Evolutionary conservation across 83 land plant species (phyloP).

Genomic region (Larix sibirica): DNA sequence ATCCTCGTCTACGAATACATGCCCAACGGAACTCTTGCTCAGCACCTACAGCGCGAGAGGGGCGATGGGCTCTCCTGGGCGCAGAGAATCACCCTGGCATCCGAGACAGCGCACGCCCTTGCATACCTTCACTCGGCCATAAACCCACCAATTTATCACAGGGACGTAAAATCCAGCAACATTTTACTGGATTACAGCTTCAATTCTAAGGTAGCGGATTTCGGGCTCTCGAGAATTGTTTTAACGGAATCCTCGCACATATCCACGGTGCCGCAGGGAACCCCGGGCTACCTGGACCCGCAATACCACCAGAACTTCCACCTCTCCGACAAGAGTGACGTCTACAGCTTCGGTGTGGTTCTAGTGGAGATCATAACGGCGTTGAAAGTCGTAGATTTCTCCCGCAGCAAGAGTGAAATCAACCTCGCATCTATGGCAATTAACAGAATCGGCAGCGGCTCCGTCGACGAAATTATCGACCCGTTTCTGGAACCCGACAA

Average conservation of each 20-base stretch:
- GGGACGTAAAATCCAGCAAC: slow-evolving; percentile 84
- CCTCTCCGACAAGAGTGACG: slow-evolving; percentile 83
- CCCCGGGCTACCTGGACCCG: slow-evolving; percentile 81
- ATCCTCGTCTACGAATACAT: slow-evolving; percentile 84
- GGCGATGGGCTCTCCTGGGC: slow-evolving; percentile 69
- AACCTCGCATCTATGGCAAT: slow-evolving; percentile 67
- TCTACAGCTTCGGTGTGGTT: slow-evolving; percentile 87
- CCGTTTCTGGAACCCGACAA: slow-evolving; percentile 49
- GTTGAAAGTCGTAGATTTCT: slow-evolving; percentile 75
- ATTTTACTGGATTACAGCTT: slow-evolving; percentile 66
- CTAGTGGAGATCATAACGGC: slow-evolving; percentile 78
- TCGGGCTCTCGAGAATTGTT: slow-evolving; percentile 70
- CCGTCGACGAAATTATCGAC: slow-evolving; percentile 74
- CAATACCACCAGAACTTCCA: slow-evolving; percentile 80
- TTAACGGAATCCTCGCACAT: slow-evolving; percentile 60
- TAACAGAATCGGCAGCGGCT: slow-evolving; percentile 56
- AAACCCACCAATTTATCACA: slow-evolving; percentile 75
- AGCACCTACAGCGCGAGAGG: slow-evolving; percentile 70
- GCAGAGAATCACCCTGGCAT: slow-evolving; percentile 54
- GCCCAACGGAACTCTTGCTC: slow-evolving; percentile 72
- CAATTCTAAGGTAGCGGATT: slow-evolving; percentile 79
- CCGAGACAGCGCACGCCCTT: slow-evolving; percentile 74
- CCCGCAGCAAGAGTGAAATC: slow-evolving; percentile 50
- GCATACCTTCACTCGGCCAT: slow-evolving; percentile 69
- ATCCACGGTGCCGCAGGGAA: slow-evolving; percentile 84